Base-by-base conservation (phyloP, 1,139 yeast species). In the Yamadazyma epiphylla region DNA sequence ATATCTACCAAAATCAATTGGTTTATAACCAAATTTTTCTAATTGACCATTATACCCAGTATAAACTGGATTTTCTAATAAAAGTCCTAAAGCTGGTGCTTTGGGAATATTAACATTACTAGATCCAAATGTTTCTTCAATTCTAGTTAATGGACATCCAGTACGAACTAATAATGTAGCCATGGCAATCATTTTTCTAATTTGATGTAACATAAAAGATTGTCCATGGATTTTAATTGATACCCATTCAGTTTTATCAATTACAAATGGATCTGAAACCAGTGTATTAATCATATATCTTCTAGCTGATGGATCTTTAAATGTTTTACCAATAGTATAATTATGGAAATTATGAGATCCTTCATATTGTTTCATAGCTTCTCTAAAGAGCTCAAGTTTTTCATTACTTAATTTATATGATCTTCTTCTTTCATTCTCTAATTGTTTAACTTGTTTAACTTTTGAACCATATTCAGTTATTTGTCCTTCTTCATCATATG, bases 141-240 rank as follows among this genome's bases (percentile, higher is more conserved):
- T 85, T 43, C 95, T 74, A 13, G 71, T 70, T 19, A 75, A 54
- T 4, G 97, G 95, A 49, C 91, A 77, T 12, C 95, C 91, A 13
- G 94, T 80, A 49, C 98, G 75, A 19, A 89, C 78, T 12, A 85
- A 77, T 33, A 91, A 67, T 0, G 89, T 77, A 2, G 95, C 95
- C 95, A 91, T 83, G 16, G 96, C 94, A 37, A 94, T 87, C 99
- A 91, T 91, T 55, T 91, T 91, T 55, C 99, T 78, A 50, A 91
- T 91, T 67, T 91, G 99, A 58, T 91, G 98, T 39, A 91, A 70
- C 99, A 94, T 94, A 57, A 91, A 91, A 6, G 96, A 87, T 60
- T 91, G 98, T 3, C 99, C 99, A 53, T 91, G 98, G 39, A 91
- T 86, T 60, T 91, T 91, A 49, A 94, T 81, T 2, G 96, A 85